Evolutionary conservation across 306 rosid genomes (phyloP).

Genomic region (Dryas drummondii): DNA sequence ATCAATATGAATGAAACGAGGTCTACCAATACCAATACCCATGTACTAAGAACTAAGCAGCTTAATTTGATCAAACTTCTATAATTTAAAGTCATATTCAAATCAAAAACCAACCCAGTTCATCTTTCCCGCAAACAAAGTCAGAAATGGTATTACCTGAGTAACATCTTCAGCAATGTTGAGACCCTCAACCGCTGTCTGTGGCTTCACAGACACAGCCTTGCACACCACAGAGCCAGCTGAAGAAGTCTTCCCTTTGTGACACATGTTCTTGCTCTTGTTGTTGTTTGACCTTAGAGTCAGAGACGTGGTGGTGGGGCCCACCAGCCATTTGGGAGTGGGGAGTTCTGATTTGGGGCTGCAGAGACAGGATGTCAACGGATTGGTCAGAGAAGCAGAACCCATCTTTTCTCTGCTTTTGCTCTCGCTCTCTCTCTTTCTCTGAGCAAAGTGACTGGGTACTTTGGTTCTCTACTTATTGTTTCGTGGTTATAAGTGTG

Average conservation of each 20-base stretch:
- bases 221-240: constrained; percentile 53
- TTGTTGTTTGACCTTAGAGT: constrained; percentile 26
- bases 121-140: neutral
- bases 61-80: neutral
- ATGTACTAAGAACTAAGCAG: neutral
- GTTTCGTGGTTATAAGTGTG: neutral
- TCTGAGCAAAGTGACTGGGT: neutral
- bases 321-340: constrained; percentile 18
- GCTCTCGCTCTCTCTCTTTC: neutral
- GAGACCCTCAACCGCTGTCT: constrained; percentile 69
- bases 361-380: constrained; percentile 41
- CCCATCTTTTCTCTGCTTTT: constrained; percentile 41
- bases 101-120: neutral
- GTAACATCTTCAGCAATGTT: constrained; percentile 89
- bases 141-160: constrained; percentile 34
- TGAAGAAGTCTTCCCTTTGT: constrained; percentile 21
- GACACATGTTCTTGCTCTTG: neutral
- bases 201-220: constrained; percentile 59
- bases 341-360: constrained; percentile 34
- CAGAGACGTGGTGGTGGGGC: constrained; percentile 1
- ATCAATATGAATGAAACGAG: neutral
- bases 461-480: neutral
- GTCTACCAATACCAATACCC: neutral
- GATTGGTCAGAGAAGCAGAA: constrained; percentile 53
- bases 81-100: neutral